Base-by-base conservation (phyloP, 2,329 filamentous ascomycete genomes). In the Colletotrichum sp. region DNA sequence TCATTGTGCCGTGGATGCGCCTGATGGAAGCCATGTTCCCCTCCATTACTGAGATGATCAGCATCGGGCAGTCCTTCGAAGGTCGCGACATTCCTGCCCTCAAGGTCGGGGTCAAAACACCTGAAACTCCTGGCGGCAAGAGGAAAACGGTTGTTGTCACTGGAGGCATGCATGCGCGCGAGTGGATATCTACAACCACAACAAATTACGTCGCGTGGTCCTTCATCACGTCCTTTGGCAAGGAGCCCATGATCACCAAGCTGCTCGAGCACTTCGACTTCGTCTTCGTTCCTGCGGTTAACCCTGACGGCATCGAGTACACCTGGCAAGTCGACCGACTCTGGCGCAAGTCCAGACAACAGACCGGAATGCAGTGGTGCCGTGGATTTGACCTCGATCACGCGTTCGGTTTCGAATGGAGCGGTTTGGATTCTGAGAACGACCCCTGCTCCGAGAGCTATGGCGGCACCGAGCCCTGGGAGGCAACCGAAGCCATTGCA, bases 181-280 rank as follows among this genome's bases (percentile, higher is more conserved):
- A 99, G 87, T 99, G 97, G 97, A 98, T 99, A 78, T 95, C 95
- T 63, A 96, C 94, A 1, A 97, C 94, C 80, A 98, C 96, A 0
- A 95, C 98, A 68, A 98, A 94, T 80, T 99, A 98, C 80, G 87
- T 98, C 34, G 95, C 96, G 12, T 98, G 97, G 91, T 94, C 92
- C 18, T 89, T 99, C 64, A 94, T 98, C 80, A 96, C 94, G 1
- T 91, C 92, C 6, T 98, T 96, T 83, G 94, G 94, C 76, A 95
- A 95, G 78, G 88, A 90, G 85, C 90, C 81, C 77, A 89, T 87
- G 84, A 93, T 98, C 70, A 96, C 94, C 24, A 93, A 93, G 76
- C 88, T 99, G 10, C 89, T 99, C 6, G 90, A 97, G 77, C 89
- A 94, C 71, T 98, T 96, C 81, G 96, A 99, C 84, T 93, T 98